These are phyloP conservation scores for Dryadomyces quercus-mongolicae DNA, from an alignment of 2,329 filamentous ascomycete genomes.

Conservation along the genomic window DNA sequence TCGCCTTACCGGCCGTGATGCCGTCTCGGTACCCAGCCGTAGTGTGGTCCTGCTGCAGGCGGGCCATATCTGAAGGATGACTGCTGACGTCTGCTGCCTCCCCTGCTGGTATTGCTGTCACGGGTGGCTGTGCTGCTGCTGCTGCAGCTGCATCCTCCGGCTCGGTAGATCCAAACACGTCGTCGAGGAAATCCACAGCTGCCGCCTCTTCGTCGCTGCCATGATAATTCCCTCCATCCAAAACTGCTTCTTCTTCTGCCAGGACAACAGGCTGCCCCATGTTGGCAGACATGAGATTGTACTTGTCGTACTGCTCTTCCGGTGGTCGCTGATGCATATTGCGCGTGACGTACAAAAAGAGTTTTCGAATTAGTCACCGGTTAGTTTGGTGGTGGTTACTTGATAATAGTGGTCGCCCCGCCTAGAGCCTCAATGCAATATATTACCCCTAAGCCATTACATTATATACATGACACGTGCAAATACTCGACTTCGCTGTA, in stretches of 20 bases:
- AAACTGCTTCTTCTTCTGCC: background rate
- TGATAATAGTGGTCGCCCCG: too few relatives aligned
- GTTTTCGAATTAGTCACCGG: background rate
- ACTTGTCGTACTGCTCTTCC: slow-evolving; percentile 6
- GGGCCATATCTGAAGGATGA: slow-evolving; percentile 54
- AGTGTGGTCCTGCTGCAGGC: slow-evolving; percentile 62
- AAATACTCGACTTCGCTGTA: too few relatives aligned
- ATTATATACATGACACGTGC: too few relatives aligned
- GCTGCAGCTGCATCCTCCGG: background rate
- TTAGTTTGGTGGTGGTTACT: too few relatives aligned
- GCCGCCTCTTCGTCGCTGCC: background rate
- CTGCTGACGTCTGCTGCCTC: background rate
- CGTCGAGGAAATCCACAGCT: slow-evolving; percentile 10
- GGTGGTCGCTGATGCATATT: slow-evolving; percentile 13
- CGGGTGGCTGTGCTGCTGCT: background rate
- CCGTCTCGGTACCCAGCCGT: slow-evolving; percentile 89
- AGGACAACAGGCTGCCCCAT: background rate
- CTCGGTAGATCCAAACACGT: slow-evolving; percentile 11
- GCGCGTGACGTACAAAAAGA: background rate
- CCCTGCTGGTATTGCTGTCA: background rate
- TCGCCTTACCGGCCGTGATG: slow-evolving; percentile 60
- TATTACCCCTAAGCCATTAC: too few relatives aligned
- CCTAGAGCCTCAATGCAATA: too few relatives aligned
- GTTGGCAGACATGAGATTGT: slow-evolving; percentile 4
- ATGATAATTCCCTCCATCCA: background rate